Base-by-base conservation (phyloP, 78 protist species). In the Polysphondylium violaceum region DNA sequence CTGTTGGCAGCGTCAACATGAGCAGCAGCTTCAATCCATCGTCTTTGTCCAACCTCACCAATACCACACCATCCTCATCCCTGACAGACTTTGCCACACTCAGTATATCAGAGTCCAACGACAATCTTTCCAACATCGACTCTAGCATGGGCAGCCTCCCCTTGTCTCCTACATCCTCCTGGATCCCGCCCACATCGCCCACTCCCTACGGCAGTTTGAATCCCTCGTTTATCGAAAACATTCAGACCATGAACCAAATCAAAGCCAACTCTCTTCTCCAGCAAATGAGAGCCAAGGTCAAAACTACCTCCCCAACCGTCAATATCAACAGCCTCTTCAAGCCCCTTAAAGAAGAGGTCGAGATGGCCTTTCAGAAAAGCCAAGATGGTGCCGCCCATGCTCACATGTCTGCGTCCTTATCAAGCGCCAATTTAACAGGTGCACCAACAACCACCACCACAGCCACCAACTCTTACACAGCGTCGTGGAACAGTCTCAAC, bases 341-440 rank as follows among this genome's bases (percentile, higher is more conserved):
- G 56, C 89, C 89, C 38, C 23, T 27, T 7, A 51, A 53, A 27
- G 89, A 81, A 36, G 89, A 81, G 31, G 65, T 67, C 14, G 67
- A 81, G 53, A 81, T 81, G 89, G 89, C 89, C 50, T 81, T 81
- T 41, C 19, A 41, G 29, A n/a, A n/a, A n/a, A n/a, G n/a, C n/a
- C n/a, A n/a, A n/a, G n/a, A n/a, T n/a, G n/a, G n/a, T n/a, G n/a
- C n/a, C 25, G 9, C 68, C 25, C 25, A 33, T 21, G 11, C 63
- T 16, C 14, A 51, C 16, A 51, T 51, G 58, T 51, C 58, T 51
- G 14, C 58, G 58, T 16, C 58, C n/a, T n/a, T n/a, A 51, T 51
- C 58, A 51, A 51, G 27, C 16, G 58, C 58, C 27, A 51, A 14
- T 19, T 51, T 16, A n/a, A n/a, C n/a, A n/a, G n/a, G n/a, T n/a